phyloP scores from a whole-genome alignment of 768 basidiomycete species.

The Mycena galericulata region DNA sequence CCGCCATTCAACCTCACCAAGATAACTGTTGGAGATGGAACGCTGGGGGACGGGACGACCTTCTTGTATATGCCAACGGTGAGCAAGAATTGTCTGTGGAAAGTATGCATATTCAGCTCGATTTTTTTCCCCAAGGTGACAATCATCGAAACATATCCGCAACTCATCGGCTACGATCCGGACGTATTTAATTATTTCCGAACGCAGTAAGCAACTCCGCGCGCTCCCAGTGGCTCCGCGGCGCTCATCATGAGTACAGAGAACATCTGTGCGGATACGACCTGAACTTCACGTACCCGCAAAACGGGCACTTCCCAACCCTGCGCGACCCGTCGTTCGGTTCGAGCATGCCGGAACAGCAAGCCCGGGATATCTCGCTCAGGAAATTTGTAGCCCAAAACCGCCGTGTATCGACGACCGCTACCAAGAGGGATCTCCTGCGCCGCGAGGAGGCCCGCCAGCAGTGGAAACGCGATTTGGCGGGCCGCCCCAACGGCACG shows the following conservation, averaged over 20 bases:
- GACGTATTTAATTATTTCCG: slow-evolving; percentile 76
- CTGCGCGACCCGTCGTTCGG: slow-evolving; percentile 40
- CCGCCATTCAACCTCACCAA: slow-evolving; percentile 77
- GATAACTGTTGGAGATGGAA: slow-evolving; percentile 78
- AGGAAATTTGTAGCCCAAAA: slow-evolving; percentile 32
- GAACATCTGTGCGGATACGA: slow-evolving; percentile 72
- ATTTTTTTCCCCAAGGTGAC: slow-evolving; percentile 63
- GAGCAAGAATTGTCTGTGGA: slow-evolving; percentile 36
- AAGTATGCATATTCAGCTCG: too few relatives aligned
- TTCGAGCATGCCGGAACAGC: slow-evolving; percentile 29
- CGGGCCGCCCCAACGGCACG: slow-evolving; percentile 61
- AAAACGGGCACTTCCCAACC: slow-evolving; percentile 63
- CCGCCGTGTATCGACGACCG: slow-evolving; percentile 23
- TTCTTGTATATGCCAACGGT: slow-evolving; percentile 70
- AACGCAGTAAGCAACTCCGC: slow-evolving; percentile 62
- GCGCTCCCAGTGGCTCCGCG: neutral
- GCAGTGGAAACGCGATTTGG: slow-evolving; percentile 62
- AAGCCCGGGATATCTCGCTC: slow-evolving; percentile 30
- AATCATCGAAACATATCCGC: slow-evolving; percentile 78
- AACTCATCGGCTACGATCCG: slow-evolving; percentile 77
- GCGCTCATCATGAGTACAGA: slow-evolving; percentile 45
- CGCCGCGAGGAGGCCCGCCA: slow-evolving; percentile 39
- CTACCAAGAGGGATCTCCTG: slow-evolving; percentile 36
- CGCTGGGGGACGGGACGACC: slow-evolving; percentile 62
- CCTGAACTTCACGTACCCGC: slow-evolving; percentile 77